Evolutionary conservation across 2,329 filamentous ascomycete species (phyloP).

Genomic region (Cladosporium velox): DNA sequence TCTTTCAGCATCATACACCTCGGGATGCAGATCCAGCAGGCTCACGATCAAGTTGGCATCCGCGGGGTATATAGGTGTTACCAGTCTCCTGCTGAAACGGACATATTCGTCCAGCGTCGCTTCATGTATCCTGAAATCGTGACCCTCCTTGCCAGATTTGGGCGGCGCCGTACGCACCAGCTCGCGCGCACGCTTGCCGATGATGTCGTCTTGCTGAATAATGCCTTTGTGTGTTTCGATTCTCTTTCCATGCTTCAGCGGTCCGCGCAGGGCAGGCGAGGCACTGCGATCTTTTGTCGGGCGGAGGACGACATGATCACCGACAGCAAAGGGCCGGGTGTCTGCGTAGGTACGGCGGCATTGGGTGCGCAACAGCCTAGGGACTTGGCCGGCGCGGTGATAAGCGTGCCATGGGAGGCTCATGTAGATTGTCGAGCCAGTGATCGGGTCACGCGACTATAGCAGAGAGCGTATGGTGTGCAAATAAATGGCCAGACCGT

Average conservation of each 20-base stretch:
- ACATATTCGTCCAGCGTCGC: conserved; percentile 76
- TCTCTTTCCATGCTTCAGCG: conserved; percentile 38
- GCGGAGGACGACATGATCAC: conserved; percentile 44
- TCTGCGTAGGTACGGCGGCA: conserved; percentile 19
- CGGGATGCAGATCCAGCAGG: conserved; percentile 71
- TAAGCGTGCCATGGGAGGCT: conserved; percentile 8
- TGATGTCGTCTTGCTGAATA: conserved; percentile 58
- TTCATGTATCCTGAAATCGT: conserved; percentile 59
- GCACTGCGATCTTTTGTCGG: conserved; percentile 40
- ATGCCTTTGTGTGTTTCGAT: conserved; percentile 51
- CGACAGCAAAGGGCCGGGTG: conserved; percentile 28
- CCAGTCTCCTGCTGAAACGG: conserved; percentile 64
- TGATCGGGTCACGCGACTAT: conserved; percentile 2
- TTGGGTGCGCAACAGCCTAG: conserved; percentile 9
- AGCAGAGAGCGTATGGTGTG: background rate
- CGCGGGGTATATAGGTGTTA: conserved; percentile 77
- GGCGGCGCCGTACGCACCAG: conserved; percentile 52
- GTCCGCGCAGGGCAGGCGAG: conserved; percentile 43
- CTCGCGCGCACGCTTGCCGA: conserved; percentile 64
- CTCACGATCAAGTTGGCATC: conserved; percentile 76
- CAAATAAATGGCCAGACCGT: conserved; percentile 12
- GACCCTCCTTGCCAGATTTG: conserved; percentile 40
- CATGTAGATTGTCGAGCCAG: conserved; percentile 9
- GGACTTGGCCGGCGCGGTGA: conserved; percentile 3
- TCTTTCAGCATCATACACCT: conserved; percentile 37